Evolutionary conservation across 768 basidiomycete genomes (phyloP).

Genomic region (Termitomyces titanicus): DNA sequence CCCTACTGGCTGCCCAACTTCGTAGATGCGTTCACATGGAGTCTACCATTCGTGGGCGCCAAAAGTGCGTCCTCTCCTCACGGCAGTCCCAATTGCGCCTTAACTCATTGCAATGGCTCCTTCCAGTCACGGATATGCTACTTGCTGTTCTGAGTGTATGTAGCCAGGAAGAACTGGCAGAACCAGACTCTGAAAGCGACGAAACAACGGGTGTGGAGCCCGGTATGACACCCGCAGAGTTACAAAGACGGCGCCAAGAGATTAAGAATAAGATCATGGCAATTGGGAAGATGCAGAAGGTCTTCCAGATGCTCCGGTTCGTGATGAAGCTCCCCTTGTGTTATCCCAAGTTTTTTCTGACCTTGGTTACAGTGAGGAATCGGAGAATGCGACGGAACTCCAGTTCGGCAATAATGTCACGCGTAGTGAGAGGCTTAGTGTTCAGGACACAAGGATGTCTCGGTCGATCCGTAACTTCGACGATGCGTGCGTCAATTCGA

Average conservation of each 20-base stretch:
- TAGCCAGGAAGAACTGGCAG: conserved; percentile 86
- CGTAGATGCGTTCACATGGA: conserved; percentile 98
- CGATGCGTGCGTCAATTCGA: conserved; percentile 53
- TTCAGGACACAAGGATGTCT: conserved; percentile 56
- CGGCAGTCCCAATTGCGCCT: neutral
- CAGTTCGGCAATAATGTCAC: conserved; percentile 27
- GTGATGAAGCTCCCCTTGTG: conserved; percentile 20
- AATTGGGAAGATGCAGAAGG: conserved; percentile 86
- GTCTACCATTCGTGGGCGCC: conserved; percentile 92
- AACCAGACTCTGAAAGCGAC: conserved; percentile 38
- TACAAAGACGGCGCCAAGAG: conserved; percentile 56
- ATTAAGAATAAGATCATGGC: conserved; percentile 95
- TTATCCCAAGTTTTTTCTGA: neutral
- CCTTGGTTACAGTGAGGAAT: conserved; percentile 55
- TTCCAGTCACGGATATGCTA: conserved; percentile 98
- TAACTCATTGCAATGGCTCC: neutral
- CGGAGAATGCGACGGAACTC: conserved; percentile 44
- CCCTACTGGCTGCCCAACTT: conserved; percentile 97
- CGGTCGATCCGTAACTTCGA: conserved; percentile 67
- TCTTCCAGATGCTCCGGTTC: conserved; percentile 86
- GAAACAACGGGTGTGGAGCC: conserved; percentile 23
- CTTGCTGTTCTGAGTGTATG: conserved; percentile 93
- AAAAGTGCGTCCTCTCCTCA: conserved; percentile 63
- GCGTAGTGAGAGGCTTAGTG: conserved; percentile 51
- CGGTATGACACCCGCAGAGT: conserved; percentile 34